Base-by-base conservation (phyloP, 2,329 filamentous ascomycete genomes). In the Tolypocladium capitatum region DNA sequence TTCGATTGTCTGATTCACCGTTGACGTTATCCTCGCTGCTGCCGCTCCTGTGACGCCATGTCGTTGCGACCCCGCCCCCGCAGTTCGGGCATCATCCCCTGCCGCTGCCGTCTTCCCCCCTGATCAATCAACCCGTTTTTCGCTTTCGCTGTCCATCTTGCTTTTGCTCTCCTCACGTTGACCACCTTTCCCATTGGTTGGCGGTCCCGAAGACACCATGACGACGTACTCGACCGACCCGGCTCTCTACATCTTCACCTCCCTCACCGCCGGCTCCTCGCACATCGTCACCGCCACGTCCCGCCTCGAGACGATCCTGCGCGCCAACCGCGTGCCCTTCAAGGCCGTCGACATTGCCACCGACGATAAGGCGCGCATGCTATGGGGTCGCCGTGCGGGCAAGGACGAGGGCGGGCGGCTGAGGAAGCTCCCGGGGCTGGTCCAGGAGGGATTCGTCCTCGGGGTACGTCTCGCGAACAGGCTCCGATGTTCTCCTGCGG, bases 201-300 rank as follows among this genome's bases (percentile, higher is more conserved):
- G 28, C 34, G 30, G 28, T 21, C 31, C 16, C 28, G 33, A 13
- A 32, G 18, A 21, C 50, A 58, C 51, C 51, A 68, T 67, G 60
- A 62, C 64, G 43, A 68, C 71, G 46, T 76, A 71, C 62, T 72
- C 71, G 55, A 74, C 71, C 55, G 83, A 87, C 63, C 78, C 83
- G 44, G 74, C 83, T 28, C 81, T 98, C 52, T 98, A 92, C 71
- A 84, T 98, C 58, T 96, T 94, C 71, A 97, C 92, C 51, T 97
- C 91, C 46, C 76, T 98, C 48, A 97, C 92, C 20, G 87, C 92
- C 50, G 92, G 92, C 54, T 95, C 89, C 36, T 94, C 89, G 24
- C 89, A 96, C 66, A 95, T 97, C 64, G 83, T 97, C 60, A 97
- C 92, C 36, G 92, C 90, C 27, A 97, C 92, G 1, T 94, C 90